Percentiles rank a stretch among this genome's conserved stretches.
phyloP scores from a whole-genome alignment of 495 filamentous ascomycete genomes.

The Penicillium psychrofluorescens region DNA sequence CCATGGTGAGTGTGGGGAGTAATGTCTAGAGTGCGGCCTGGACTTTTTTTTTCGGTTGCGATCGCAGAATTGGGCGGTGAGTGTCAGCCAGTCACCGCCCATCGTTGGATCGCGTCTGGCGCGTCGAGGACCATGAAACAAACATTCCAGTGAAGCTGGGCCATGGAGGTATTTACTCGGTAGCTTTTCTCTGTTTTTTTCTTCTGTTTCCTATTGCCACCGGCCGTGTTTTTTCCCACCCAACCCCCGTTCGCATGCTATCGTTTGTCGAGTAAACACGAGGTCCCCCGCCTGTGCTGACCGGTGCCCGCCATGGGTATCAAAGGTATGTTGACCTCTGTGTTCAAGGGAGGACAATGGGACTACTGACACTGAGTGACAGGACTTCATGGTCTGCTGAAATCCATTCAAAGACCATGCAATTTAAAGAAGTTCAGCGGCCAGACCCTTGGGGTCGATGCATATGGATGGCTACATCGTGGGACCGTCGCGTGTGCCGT shows the following conservation, averaged over 20 bases:
- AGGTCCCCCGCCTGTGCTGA: slow-evolving; percentile 22
- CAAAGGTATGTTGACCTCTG: slow-evolving; percentile 42
- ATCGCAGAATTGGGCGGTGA: slow-evolving; percentile 20
- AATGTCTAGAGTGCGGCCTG: no score
- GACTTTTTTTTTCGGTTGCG: slow-evolving; percentile 18
- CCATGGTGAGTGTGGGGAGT: slow-evolving; percentile 44
- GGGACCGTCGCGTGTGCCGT: slow-evolving; percentile 86
- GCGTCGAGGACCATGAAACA: slow-evolving; percentile 15
- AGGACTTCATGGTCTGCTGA: slow-evolving; percentile 88
- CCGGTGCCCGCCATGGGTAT: slow-evolving; percentile 56
- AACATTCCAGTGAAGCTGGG: slow-evolving; percentile 16
- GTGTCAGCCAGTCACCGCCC: no score
- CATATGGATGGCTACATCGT: slow-evolving; percentile 97
- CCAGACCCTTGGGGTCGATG: slow-evolving; percentile 86
- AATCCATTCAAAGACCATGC: slow-evolving; percentile 87
- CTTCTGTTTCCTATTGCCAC: slow-evolving; percentile 1
- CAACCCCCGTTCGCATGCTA: slow-evolving; percentile 10
- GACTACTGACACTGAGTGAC: background rate
- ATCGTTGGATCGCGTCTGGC: slow-evolving; percentile 15
- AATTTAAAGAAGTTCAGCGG: slow-evolving; percentile 82
- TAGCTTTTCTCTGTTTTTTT: background rate
- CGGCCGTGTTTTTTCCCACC: slow-evolving; percentile 1
- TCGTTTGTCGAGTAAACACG: slow-evolving; percentile 14
- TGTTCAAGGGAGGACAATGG: background rate
- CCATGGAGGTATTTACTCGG: slow-evolving; percentile 18